phyloP scores from a whole-genome alignment of 108 stramenopile genomes.

The Discostella pseudostelligera region DNA sequence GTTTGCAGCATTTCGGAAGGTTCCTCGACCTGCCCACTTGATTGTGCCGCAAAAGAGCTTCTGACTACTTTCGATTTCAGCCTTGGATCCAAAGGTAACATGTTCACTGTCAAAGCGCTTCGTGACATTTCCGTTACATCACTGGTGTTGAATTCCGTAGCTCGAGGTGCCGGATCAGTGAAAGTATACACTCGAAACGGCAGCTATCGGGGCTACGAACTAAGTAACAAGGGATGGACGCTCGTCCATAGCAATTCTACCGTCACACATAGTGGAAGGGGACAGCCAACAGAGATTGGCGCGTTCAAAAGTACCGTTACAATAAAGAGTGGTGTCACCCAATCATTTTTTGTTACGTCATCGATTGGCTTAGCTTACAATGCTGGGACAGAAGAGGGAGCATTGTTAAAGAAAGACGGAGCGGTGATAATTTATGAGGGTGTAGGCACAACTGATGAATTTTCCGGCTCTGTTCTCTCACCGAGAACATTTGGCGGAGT shows the following conservation, averaged over 20 bases:
- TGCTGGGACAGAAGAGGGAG: constrained; percentile 5
- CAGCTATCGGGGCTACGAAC: constrained; percentile 13
- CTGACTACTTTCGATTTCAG: constrained; percentile 18
- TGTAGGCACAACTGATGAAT: constrained; percentile 9
- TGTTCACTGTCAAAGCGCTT: constrained; percentile 20
- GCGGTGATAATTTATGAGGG: constrained; percentile 19
- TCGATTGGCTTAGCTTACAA: constrained; percentile 19
- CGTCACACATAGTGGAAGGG: constrained; percentile 18
- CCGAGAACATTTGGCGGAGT: constrained; percentile 3
- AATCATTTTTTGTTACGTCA: constrained; percentile 30
- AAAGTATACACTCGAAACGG: constrained; percentile 28
- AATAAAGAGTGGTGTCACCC: constrained; percentile 2
- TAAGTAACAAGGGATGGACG: constrained; percentile 12
- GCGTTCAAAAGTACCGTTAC: constrained; percentile 1
- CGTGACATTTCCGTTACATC: constrained; percentile 16
- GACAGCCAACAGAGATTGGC: constrained; percentile 12
- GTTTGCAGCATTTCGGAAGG: constrained; percentile 7
- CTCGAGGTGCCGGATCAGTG: constrained; percentile 14
- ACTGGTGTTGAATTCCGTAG: constrained; percentile 13
- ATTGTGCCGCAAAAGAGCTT: constrained; percentile 16
- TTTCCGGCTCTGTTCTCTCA: background rate
- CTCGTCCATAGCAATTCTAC: constrained; percentile 17
- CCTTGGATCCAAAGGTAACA: constrained; percentile 16
- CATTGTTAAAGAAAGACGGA: background rate
- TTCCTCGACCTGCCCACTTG: constrained; percentile 11